phyloP scores from a whole-genome alignment of 768 basidiomycete species.

The Baorangia bicolor region DNA sequence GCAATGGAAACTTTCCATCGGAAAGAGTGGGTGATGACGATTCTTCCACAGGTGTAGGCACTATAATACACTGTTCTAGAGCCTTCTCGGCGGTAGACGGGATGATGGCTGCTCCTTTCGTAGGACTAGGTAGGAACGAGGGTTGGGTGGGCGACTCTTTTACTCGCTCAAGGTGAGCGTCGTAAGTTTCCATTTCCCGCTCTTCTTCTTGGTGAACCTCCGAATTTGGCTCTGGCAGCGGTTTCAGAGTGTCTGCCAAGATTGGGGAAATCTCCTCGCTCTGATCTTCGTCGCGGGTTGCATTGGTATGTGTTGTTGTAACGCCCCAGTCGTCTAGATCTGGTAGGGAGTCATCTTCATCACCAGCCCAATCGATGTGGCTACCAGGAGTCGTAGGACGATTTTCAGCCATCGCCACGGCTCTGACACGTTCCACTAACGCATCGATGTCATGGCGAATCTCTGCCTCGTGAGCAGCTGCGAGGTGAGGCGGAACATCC shows the following conservation, averaged over 20 bases:
- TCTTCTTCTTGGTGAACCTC: constrained; percentile 21
- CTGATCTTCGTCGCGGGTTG: constrained; percentile 25
- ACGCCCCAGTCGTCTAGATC: constrained; percentile 88
- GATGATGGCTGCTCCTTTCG: not conserved
- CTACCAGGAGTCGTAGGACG: constrained; percentile 70
- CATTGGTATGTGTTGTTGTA: constrained; percentile 40
- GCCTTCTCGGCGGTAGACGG: constrained; percentile 4
- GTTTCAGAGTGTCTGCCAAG: constrained; percentile 58
- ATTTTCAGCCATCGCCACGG: constrained; percentile 67
- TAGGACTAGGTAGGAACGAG: constrained; percentile 5
- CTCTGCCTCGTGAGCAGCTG: constrained; percentile 38
- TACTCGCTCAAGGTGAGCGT: constrained; percentile 4
- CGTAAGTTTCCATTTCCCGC: constrained; percentile 23
- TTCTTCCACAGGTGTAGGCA: constrained; percentile 8
- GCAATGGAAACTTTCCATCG: constrained; percentile 30
- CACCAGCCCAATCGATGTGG: constrained; percentile 88
- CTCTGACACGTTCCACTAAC: constrained; percentile 74
- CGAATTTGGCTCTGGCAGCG: constrained; percentile 52
- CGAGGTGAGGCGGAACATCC: constrained; percentile 61
- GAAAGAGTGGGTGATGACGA: constrained; percentile 4
- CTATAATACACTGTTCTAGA: constrained; percentile 21
- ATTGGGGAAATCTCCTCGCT: constrained; percentile 63
- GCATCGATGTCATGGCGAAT: constrained; percentile 67
- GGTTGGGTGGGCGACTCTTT: constrained; percentile 8
- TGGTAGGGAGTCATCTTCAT: constrained; percentile 78